Evolutionary conservation across 2,329 filamentous ascomycete species (phyloP).

Genomic region (Aspergillus ibericus): DNA sequence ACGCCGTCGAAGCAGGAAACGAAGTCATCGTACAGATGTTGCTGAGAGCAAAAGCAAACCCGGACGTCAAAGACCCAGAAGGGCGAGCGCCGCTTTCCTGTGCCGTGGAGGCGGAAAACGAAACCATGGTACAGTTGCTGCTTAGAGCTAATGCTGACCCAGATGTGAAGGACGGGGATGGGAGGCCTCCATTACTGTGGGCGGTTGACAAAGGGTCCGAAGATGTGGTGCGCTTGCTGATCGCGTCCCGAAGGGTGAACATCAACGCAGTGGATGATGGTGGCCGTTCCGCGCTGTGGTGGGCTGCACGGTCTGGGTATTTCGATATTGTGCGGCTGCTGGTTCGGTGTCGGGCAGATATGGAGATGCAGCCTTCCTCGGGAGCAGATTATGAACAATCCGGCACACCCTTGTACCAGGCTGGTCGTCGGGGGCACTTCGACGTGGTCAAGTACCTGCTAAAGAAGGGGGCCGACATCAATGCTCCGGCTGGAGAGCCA

Average conservation of each 20-base stretch:
- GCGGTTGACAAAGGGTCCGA: slow-evolving; percentile 22
- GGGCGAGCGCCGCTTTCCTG: slow-evolving; percentile 16
- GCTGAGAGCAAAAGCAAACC: slow-evolving; percentile 15
- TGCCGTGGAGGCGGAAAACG: slow-evolving; percentile 18
- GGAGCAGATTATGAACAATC: slow-evolving; percentile 7
- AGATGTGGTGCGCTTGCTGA: slow-evolving; percentile 26
- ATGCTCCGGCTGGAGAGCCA: slow-evolving; percentile 18
- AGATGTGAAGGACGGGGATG: slow-evolving; percentile 3
- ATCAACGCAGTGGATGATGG: slow-evolving; percentile 20
- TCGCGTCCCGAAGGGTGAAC: slow-evolving; percentile 22
- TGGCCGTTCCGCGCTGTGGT: slow-evolving; percentile 23
- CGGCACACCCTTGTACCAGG: slow-evolving; percentile 25
- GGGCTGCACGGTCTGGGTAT: slow-evolving; percentile 24
- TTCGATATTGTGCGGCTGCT: slow-evolving; percentile 22
- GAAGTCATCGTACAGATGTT: slow-evolving; percentile 22
- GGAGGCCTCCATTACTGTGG: slow-evolving; percentile 18
- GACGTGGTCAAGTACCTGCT: slow-evolving; percentile 30
- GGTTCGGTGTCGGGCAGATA: slow-evolving; percentile 19
- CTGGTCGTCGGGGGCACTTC: slow-evolving; percentile 21
- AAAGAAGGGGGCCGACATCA: slow-evolving; percentile 24
- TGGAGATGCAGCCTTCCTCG: slow-evolving; percentile 14
- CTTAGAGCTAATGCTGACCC: slow-evolving; percentile 18
- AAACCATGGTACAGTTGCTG: slow-evolving; percentile 18
- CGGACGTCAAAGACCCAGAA: slow-evolving; percentile 13
- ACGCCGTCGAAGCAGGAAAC: slow-evolving; percentile 20